phyloP scores from a whole-genome alignment of 441 rosid genomes.

The Populus hybrid region DNA sequence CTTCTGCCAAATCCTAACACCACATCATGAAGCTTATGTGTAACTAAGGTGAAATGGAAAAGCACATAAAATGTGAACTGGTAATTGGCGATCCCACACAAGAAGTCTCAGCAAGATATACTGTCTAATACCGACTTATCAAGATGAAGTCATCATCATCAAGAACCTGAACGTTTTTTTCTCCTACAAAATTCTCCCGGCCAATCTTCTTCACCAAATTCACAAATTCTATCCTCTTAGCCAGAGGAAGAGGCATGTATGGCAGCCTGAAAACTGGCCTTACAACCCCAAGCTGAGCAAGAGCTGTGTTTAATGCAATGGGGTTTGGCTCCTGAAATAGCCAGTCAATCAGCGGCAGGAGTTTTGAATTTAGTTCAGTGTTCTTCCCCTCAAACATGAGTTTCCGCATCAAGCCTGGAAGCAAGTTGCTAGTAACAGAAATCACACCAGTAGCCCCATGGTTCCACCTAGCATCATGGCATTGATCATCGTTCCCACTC shows the following conservation, averaged over 20 bases:
- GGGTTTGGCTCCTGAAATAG: slow-evolving; percentile 79
- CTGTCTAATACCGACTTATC: slow-evolving; percentile 55
- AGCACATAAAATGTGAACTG: not conserved
- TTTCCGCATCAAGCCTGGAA: slow-evolving; percentile 61
- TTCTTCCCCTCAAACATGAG: slow-evolving; percentile 73
- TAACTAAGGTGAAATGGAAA: not conserved
- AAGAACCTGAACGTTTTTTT: slow-evolving; percentile 62
- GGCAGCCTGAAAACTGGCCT: slow-evolving; percentile 87
- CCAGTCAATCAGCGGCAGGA: slow-evolving; percentile 79
- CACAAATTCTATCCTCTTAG: slow-evolving; percentile 66
- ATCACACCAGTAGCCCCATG: slow-evolving; percentile 73
- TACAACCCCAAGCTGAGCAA: slow-evolving; percentile 82
- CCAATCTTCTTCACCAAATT: slow-evolving; percentile 67
- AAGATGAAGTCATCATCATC: slow-evolving; percentile 72
- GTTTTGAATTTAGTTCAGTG: slow-evolving; percentile 47
- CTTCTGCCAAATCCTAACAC: not conserved
- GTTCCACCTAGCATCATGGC: slow-evolving; percentile 79
- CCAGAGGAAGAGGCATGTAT: slow-evolving; percentile 65
- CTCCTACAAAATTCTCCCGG: slow-evolving; percentile 72
- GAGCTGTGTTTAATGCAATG: slow-evolving; percentile 76
- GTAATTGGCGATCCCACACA: not conserved
- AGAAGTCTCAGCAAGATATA: not conserved
- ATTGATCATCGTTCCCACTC: slow-evolving; percentile 87
- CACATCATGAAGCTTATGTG: not conserved
- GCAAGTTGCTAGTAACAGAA: slow-evolving; percentile 74